phyloP scores from a whole-genome alignment of 352 stramenopile species.

The Globisporangium viniferum region DNA sequence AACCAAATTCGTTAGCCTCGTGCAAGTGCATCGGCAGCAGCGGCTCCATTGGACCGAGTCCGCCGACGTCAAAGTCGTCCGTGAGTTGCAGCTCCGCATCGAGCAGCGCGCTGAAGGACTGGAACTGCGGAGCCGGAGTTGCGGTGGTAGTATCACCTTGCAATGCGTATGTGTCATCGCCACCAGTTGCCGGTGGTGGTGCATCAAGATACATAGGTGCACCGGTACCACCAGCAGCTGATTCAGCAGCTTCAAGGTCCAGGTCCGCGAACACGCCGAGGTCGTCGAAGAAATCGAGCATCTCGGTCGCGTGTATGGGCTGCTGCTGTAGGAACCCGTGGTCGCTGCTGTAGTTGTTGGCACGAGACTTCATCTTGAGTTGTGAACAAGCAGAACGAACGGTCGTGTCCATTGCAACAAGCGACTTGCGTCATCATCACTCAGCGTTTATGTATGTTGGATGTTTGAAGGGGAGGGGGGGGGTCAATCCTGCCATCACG shows the following conservation, averaged over 20 bases:
- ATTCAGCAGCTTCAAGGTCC: neutral
- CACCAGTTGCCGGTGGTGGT: no score
- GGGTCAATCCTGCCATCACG: no score
- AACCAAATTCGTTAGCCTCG: neutral
- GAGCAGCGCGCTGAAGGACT: slow-evolving; percentile 1
- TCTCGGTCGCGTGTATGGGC: neutral
- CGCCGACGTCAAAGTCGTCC: neutral
- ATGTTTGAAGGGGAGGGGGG: no score
- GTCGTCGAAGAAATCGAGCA: slow-evolving; percentile 10
- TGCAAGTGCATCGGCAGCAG: neutral
- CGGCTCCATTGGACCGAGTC: neutral
- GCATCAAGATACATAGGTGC: no score
- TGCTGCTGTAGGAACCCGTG: neutral
- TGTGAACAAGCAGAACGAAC: neutral
- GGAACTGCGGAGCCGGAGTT: neutral
- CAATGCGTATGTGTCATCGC: neutral
- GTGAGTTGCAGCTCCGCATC: neutral
- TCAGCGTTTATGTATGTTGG: no score
- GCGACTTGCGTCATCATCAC: neutral
- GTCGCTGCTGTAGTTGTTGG: neutral
- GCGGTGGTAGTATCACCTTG: no score
- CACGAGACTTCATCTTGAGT: neutral
- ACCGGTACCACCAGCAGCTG: neutral
- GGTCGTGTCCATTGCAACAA: neutral
- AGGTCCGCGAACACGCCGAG: slow-evolving; percentile 1